Percentiles rank a stretch among this genome's conserved stretches.
Conservation (phyloP, 768 basidiomycete genomes). For the Obba rivulosa region DNA sequence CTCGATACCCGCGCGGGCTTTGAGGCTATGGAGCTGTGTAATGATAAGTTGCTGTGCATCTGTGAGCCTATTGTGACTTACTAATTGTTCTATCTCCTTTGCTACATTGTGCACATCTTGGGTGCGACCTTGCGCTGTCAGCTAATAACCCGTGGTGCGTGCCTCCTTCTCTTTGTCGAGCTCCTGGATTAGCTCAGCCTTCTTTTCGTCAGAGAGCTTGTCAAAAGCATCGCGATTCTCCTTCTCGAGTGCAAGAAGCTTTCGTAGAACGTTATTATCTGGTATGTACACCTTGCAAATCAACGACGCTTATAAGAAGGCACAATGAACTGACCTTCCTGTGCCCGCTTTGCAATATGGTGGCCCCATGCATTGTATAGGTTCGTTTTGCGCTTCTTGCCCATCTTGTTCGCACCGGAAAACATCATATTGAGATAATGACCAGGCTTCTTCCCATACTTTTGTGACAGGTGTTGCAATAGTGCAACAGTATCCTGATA, state of each 20-base stretch:
- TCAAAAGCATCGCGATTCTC: neutral
- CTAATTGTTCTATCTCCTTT: neutral
- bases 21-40: neutral
- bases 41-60: neutral
- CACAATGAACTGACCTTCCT: neutral
- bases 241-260: neutral
- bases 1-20: constrained; percentile 1
- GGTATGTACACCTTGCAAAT: neutral
- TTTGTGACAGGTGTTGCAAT: neutral
- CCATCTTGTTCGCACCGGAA: neutral
- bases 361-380: constrained; percentile 3
- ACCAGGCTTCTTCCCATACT: neutral
- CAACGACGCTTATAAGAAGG: neutral
- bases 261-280: too few species aligned
- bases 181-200: neutral
- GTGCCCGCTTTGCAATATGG: neutral
- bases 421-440: neutral
- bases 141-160: neutral
- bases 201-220: neutral
- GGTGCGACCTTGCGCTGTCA: neutral
- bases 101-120: neutral
- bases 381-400: neutral
- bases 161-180: neutral
- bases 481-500: neutral
- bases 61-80: neutral